A percentile compares a stretch with the other conserved stretches of the same genome.
Evolutionary conservation across 768 basidiomycete species (phyloP).

Genomic region (Boletus coccyginus): DNA sequence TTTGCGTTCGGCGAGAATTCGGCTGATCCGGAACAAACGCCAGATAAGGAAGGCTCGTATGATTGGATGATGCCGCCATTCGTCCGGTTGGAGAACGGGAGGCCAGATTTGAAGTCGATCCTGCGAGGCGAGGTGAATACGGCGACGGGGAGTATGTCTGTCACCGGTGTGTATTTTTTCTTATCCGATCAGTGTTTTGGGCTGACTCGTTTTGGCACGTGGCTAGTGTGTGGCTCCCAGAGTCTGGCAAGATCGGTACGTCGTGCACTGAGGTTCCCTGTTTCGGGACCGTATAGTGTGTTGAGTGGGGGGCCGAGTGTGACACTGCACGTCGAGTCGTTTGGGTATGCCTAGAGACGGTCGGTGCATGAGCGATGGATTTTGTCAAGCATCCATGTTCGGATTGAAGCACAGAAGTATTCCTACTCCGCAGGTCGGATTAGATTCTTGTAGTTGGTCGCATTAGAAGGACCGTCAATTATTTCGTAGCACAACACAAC

Average conservation of each 20-base stretch:
- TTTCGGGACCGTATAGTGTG: constrained; percentile 25
- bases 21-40: constrained; percentile 19
- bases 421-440: not conserved
- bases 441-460: not conserved
- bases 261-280: constrained; percentile 36
- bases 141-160: constrained; percentile 40
- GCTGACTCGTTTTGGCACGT: not conserved
- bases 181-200: no score
- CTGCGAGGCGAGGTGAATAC: constrained; percentile 36
- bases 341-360: constrained; percentile 36
- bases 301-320: constrained; percentile 39
- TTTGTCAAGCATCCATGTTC: not conserved
- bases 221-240: constrained; percentile 49
- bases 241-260: constrained; percentile 39
- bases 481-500: not conserved
- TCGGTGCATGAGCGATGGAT: not conserved
- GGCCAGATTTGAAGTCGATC: constrained; percentile 42
- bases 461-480: no score
- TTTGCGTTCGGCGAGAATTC: constrained; percentile 11
- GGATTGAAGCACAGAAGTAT: not conserved
- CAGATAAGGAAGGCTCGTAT: constrained; percentile 3
- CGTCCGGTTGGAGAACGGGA: constrained; percentile 33
- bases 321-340: constrained; percentile 37
- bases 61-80: constrained; percentile 13
- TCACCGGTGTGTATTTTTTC: constrained; percentile 40